phyloP scores from a whole-genome alignment of 495 filamentous ascomycete species.

The Xylaria sp. region DNA sequence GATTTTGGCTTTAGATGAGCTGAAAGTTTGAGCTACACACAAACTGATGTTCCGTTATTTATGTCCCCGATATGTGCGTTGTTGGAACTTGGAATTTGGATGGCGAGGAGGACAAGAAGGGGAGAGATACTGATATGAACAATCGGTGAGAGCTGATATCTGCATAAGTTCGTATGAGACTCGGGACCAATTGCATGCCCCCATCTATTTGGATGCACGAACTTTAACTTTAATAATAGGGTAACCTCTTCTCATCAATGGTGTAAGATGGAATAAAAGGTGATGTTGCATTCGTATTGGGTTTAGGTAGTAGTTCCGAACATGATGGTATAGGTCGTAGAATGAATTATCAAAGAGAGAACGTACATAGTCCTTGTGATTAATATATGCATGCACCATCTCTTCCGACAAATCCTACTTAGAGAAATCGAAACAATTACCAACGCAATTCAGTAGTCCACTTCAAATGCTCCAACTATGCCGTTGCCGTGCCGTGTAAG shows the following conservation, averaged over 20 bases:
- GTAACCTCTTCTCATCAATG: no score
- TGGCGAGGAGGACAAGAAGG: not conserved
- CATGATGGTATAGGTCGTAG: not conserved
- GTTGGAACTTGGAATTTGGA: not conserved
- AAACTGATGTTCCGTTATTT: no score
- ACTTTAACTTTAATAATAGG: not conserved
- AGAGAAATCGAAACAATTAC: not conserved
- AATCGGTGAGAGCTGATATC: not conserved
- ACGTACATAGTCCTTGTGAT: not conserved
- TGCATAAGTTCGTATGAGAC: no score
- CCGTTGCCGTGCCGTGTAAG: constrained; percentile 13
- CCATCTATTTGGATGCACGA: not conserved
- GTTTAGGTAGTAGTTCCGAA: constrained; percentile 2
- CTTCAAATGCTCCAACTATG: constrained; percentile 6
- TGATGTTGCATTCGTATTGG: not conserved
- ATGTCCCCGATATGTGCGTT: constrained; percentile 1
- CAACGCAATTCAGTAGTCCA: not conserved
- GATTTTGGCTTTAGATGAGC: not conserved
- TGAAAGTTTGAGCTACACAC: no score
- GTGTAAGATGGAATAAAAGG: not conserved
- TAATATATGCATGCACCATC: not conserved
- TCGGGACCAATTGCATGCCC: not conserved
- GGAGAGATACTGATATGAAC: not conserved
- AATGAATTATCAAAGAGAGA: constrained; percentile 14
- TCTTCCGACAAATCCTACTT: not conserved